Evolutionary conservation across 495 filamentous ascomycete species (phyloP).

Genomic region (Zalerion maritima): DNA sequence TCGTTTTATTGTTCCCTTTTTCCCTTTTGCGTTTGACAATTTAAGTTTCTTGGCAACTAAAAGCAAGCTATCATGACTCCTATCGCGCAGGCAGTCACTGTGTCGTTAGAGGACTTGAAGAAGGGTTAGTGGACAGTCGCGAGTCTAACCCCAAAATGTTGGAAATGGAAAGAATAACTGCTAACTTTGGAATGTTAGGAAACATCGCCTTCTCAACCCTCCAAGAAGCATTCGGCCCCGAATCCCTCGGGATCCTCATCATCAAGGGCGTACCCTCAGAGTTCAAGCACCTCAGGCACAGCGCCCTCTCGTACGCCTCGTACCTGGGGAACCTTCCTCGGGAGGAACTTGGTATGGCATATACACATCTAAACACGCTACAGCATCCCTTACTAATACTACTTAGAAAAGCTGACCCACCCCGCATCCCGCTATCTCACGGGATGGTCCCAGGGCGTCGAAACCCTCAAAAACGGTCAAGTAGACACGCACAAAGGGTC

Average conservation of each 20-base stretch:
- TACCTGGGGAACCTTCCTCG: conserved; percentile 73
- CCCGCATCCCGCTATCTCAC: conserved; percentile 47
- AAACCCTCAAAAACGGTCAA: conserved; percentile 77
- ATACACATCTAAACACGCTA: neutral
- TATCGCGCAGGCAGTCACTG: conserved; percentile 31
- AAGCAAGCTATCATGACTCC: conserved; percentile 31
- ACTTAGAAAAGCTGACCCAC: conserved; percentile 44
- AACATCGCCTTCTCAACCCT: conserved; percentile 58
- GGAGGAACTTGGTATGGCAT: conserved; percentile 49
- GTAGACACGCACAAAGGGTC: conserved; percentile 91
- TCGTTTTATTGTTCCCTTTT: no score
- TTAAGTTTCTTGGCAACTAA: no score
- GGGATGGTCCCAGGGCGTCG: conserved; percentile 78
- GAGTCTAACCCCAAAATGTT: neutral
- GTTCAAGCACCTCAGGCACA: conserved; percentile 52
- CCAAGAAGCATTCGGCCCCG: conserved; percentile 77
- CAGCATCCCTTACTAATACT: conserved; percentile 8
- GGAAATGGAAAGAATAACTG: conserved; percentile 2
- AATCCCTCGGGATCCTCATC: conserved; percentile 82
- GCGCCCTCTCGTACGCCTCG: conserved; percentile 72
- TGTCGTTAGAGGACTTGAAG: conserved; percentile 37
- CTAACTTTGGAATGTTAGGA: conserved; percentile 36
- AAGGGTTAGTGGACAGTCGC: conserved; percentile 20
- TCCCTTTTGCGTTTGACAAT: no score
- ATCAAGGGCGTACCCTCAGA: conserved; percentile 66